Conservation (phyloP, 129 eudicot genomes). For the Heracleum sosnowskyi region DNA sequence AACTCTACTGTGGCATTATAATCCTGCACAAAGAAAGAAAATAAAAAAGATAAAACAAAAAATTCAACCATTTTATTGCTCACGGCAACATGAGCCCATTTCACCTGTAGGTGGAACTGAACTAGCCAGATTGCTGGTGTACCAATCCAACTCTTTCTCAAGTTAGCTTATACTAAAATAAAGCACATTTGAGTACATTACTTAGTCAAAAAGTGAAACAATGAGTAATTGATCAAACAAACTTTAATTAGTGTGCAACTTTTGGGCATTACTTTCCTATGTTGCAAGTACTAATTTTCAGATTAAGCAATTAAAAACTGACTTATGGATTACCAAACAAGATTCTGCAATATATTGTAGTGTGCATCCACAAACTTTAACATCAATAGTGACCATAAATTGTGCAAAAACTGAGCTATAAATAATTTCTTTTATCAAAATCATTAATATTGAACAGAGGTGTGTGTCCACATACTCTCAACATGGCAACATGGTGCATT, state of each 20-base stretch:
- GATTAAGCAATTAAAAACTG: not conserved
- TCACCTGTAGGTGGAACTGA: not conserved
- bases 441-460: not conserved
- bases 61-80: not conserved
- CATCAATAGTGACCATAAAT: not conserved
- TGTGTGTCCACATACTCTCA: slow-evolving; percentile 4
- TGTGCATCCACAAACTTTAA: not conserved
- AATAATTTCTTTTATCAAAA: not conserved
- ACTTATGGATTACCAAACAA: not conserved
- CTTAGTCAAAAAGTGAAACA: not conserved
- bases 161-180: not conserved
- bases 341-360: not conserved
- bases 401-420: not conserved
- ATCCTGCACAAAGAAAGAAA: slow-evolving; percentile 41
- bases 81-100: not conserved
- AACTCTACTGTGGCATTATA: slow-evolving; percentile 96
- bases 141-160: not conserved
- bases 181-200: not conserved
- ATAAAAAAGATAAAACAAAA: not conserved
- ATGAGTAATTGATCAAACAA: not conserved
- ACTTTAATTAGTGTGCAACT: slow-evolving; percentile 6
- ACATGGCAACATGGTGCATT: slow-evolving; percentile 5
- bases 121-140: not conserved
- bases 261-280: not conserved
- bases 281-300: slow-evolving; percentile 3